A percentile compares a stretch with the other conserved stretches of the same genome.
Evolutionary conservation across 768 basidiomycete species (phyloP).

Genomic region (Sutorius australiensis): DNA sequence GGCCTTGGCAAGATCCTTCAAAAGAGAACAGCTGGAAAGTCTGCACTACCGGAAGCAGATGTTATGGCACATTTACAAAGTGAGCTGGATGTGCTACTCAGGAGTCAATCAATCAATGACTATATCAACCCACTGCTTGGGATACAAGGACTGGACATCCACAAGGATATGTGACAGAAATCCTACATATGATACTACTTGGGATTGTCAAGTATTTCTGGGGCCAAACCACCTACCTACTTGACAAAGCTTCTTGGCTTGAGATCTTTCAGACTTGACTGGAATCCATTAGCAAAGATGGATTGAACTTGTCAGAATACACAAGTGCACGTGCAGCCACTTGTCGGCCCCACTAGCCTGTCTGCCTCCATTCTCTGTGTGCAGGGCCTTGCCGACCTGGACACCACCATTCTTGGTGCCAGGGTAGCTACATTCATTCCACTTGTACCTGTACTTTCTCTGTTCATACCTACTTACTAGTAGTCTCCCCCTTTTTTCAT

Average conservation of each 20-base stretch:
- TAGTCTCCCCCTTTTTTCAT: no score
- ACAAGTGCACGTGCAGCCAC: no score
- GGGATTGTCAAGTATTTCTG: not conserved
- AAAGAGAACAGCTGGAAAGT: not conserved
- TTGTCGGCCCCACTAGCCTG: no score
- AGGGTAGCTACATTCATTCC: no score
- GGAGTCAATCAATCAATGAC: conserved; percentile 16
- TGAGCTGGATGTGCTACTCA: not conserved
- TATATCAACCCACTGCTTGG: conserved; percentile 13
- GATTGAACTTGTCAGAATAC: no score
- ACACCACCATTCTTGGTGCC: no score
- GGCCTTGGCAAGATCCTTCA: not conserved
- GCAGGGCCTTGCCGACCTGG: no score
- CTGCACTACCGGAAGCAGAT: not conserved
- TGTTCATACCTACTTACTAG: no score
- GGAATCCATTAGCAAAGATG: no score
- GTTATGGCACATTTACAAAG: not conserved
- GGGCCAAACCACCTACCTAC: not conserved
- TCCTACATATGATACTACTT: not conserved
- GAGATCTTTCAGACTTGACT: not conserved
- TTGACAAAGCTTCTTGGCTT: not conserved
- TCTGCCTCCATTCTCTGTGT: no score
- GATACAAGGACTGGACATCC: conserved; percentile 9
- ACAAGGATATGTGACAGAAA: not conserved
- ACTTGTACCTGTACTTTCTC: no score